phyloP scores from a whole-genome alignment of 139 green algal genomes.

The Closterium sp. region DNA sequence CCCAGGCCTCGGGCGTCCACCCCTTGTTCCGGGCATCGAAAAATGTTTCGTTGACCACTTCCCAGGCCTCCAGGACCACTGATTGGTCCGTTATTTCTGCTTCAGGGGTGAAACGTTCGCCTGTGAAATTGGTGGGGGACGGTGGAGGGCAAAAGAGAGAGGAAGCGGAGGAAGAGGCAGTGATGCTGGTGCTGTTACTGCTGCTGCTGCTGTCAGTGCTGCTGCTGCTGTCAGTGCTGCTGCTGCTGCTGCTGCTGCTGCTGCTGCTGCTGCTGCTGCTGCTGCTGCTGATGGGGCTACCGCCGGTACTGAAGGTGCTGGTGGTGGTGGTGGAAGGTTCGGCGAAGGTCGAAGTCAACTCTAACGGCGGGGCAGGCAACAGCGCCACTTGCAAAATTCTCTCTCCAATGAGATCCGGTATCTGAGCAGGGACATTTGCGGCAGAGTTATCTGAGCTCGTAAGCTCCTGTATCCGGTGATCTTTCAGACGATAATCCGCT shows the following conservation, averaged over 20 bases:
- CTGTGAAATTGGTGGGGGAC: background rate
- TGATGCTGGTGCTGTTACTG: background rate
- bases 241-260: background rate
- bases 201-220: background rate
- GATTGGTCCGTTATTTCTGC: conserved; percentile 8
- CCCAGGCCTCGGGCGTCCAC: conserved; percentile 62
- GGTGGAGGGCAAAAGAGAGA: background rate
- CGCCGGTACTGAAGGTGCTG: too few species aligned
- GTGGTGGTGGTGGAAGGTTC: too few species aligned
- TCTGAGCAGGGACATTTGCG: too few species aligned
- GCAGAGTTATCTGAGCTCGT: background rate
- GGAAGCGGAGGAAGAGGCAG: background rate
- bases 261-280: too few species aligned
- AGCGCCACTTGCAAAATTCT: background rate
- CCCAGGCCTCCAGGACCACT: conserved; percentile 67
- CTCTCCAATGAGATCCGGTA: background rate
- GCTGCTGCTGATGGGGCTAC: too few species aligned
- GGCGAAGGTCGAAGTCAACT: background rate
- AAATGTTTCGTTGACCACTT: conserved; percentile 79
- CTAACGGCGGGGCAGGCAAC: background rate
- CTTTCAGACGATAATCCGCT: background rate
- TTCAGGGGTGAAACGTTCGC: background rate
- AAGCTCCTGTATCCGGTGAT: background rate
- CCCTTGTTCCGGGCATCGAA: conserved; percentile 64
- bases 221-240: too few species aligned